Evolutionary conservation across 495 filamentous ascomycete species (phyloP), one percentile per base, ranked within the genome.

Genomic region (Lepidopterella palustris): DNA sequence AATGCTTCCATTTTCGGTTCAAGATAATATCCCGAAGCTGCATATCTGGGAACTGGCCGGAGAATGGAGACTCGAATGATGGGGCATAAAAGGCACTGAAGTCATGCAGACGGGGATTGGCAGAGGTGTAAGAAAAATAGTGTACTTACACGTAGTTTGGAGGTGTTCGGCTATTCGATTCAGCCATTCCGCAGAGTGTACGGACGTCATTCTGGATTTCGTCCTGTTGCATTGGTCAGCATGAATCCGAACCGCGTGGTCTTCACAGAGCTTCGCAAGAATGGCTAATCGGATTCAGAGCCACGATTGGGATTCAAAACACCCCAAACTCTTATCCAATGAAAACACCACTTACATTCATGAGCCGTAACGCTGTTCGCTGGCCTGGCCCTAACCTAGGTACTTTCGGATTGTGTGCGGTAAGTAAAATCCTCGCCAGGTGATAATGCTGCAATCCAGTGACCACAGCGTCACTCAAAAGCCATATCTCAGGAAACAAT

Each of bases 121-220:
- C n/a, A n/a, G n/a, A n/a, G n/a, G n/a, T n/a, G n/a, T n/a, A n/a
- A 35, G 31, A 6, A 6, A 35, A 15, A 6, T 6, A 35, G 15
- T 35, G 31, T 35, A 4, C 76, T 81, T 53, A 81, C 45, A 81
- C 71, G 79, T 78, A 68, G 53, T 74, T 71, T 3, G 79, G 79
- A n/a, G 78, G 74, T 5, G 73, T 78, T 71, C 72, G 75, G 45
- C 76, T 66, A 60, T 82, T 83, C 35, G 74, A 73, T 8, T 76
- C 61, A 0, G 75, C 77, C 29, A 82, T 81, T 4, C 79, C 80
- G 63, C 78, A 82, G 8, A 82, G 69, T 32, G 72, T 70, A 18
- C 73, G 71, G 13, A 82, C 72, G 18, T 76, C 67, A 1, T 58
- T 55, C 45, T 76, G 71, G 25, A 82, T 77, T 9, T 70, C 66